Base-by-base conservation (phyloP, 768 basidiomycete species). In the Auriscalpium vulgare region DNA sequence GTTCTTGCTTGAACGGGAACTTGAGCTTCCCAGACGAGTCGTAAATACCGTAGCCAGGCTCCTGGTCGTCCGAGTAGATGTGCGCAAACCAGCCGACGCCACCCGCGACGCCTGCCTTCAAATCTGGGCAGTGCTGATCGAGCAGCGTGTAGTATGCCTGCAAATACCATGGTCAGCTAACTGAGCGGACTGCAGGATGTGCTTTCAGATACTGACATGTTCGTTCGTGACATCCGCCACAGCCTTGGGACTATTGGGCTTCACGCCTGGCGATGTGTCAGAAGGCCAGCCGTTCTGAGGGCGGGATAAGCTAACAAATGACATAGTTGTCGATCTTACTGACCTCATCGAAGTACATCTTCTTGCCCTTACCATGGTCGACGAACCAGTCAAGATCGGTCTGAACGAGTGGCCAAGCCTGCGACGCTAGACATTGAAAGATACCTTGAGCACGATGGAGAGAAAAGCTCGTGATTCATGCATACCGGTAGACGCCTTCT, bases 41-140 rank as follows among this genome's bases (percentile, higher is more conserved):
- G 62, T 84, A 85, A 52, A 89, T 78, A 7, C 87, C 88, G 63
- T 90, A 90, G 10, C 87, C 87, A 16, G 83, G 81, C 51, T 76
- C 77, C 67, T 81, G 77, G 57, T 68, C 57, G 63, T 88, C 88
- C 1, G 82, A 81, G 63, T 88, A 89, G 53, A 89, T 83, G 65
- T 90, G 88, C 29, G 85, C 85, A 62, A 91, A 91, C 88, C 88
- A 91, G 10, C 88, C 86, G 37, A 89, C 71, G 21, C 86, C 86
- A 19, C 86, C 86, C 3, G 78, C 78, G 14, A 69, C 65, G 23
- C 79, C 78, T 0, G 59, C 63, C 69, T 90, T 90, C 63, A 90
- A 74, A 62, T 81, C 75, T 10, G 71, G 63, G 63, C 88, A 90
- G 54, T 85, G 78, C 1, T 72, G 66, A 60, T 91, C 85, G 14